phyloP scores from a whole-genome alignment of 805 yeast species.

The Clavispora phyllophila region DNA sequence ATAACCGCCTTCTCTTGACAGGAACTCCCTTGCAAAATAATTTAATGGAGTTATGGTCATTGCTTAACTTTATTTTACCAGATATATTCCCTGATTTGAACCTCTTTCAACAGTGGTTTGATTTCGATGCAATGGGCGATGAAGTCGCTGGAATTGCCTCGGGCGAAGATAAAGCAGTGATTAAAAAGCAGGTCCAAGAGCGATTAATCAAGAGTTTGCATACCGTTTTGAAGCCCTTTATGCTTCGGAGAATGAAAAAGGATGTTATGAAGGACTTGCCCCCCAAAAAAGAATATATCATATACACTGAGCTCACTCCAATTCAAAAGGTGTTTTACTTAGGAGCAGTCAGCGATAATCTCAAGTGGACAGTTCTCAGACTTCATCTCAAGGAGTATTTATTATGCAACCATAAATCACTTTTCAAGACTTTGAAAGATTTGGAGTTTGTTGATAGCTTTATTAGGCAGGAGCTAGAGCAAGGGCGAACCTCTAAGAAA shows the following conservation, averaged over 20 bases:
- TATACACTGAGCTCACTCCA: conserved; percentile 64
- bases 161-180: conserved; percentile 42
- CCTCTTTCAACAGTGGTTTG: conserved; percentile 91
- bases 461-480: neutral
- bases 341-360: conserved; percentile 40
- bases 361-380: conserved; percentile 42
- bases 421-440: conserved; percentile 17
- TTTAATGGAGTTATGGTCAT: conserved; percentile 84
- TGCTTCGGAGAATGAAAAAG: conserved; percentile 74
- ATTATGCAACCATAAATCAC: conserved; percentile 28
- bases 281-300: conserved; percentile 82
- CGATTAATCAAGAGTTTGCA: conserved; percentile 73
- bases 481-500: neutral
- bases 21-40: conserved; percentile 98
- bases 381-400: conserved; percentile 50
- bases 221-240: conserved; percentile 81
- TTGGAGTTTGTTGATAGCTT: conserved; percentile 26
- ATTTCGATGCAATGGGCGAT: conserved; percentile 55
- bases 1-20: conserved; percentile 75
- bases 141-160: conserved; percentile 25
- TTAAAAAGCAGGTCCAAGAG: conserved; percentile 48
- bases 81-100: conserved; percentile 89
- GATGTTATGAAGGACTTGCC: conserved; percentile 69
- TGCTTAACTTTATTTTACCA: conserved; percentile 85
- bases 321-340: conserved; percentile 63